Evolutionary conservation across 768 basidiomycete species (phyloP), one percentile per base, ranked within the genome.

Genomic region (Filobasidium wieringae): DNA sequence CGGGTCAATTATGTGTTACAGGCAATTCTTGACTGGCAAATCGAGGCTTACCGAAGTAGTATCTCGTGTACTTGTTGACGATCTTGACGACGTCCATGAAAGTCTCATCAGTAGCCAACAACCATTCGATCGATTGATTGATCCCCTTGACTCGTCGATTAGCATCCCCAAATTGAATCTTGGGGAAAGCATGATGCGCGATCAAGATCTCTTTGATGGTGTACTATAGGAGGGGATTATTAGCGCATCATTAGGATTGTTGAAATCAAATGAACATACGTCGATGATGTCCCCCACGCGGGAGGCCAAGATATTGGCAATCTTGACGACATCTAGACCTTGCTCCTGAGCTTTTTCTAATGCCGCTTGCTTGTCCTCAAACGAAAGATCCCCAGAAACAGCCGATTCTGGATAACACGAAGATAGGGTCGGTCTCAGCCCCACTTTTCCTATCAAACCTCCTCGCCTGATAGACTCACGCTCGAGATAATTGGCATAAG

Each of bases 51-150:
- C 92, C 83, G 24, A 97, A 80, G 78, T 95, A 88, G 69, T 89
- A 90, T 15, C 92, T 83, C 57, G 90, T 69, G 58, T 95, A 86
- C 37, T 86, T 84, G 58, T 92, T 92, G 1, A 88, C 84, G 66
- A 91, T 88, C 66, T 86, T 82, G 8, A 96, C 75, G 0, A 91
- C 92, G 6, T 83, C 83, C 11, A 78, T 75, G 61, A 84, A 83
- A 0, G 92, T 97, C 5, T 79, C 75, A 31, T 82, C 80, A 63
- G 79, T 77, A 69, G 87, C 86, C 0, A 82, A 85, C 52, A 92
- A 86, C 93, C 93, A 99, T 67, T 97, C 92, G 50, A 96, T 84
- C 0, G 88, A 87, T 19, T 91, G 82, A 30, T 93, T 78, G 7
- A 97, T 77, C 49, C 86, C 60, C 70, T 60, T 63, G 50, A 74